Percentiles rank a stretch among this genome's conserved stretches.
Conservation (phyloP, 768 basidiomycete genomes). For the Pleurotus giganteus region DNA sequence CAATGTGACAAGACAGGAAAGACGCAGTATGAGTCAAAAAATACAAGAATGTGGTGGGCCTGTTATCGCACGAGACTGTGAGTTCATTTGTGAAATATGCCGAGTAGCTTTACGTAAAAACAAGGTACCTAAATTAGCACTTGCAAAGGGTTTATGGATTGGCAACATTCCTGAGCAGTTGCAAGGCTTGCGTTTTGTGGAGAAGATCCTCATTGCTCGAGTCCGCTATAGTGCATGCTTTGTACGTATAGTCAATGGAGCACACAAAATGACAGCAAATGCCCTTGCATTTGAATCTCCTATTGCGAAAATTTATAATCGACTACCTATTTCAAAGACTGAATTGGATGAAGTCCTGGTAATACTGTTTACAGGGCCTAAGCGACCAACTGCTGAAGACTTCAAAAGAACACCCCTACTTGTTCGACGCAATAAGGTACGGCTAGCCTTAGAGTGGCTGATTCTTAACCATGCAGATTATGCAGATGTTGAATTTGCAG, state of each 20-base stretch:
- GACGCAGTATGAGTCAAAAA: background rate
- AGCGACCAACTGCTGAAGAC: no score
- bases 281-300: conserved; percentile 24
- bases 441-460: conserved; percentile 23
- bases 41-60: no score
- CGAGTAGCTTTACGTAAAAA: background rate
- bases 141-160: conserved; percentile 8
- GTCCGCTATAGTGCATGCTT: conserved; percentile 21
- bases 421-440: conserved; percentile 21
- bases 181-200: conserved; percentile 14
- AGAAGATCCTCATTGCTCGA: conserved; percentile 18
- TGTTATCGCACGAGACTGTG: no score
- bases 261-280: conserved; percentile 21
- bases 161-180: conserved; percentile 2
- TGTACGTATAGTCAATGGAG: conserved; percentile 13
- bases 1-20: conserved; percentile 7
- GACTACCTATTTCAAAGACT: conserved; percentile 17
- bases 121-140: background rate
- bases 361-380: no score
- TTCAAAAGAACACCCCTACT: conserved; percentile 19
- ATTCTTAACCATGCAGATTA: conserved; percentile 25
- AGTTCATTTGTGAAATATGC: background rate
- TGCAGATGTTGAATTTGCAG: conserved; percentile 20
- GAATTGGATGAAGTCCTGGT: conserved; percentile 22
- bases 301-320: conserved; percentile 16